phyloP scores from a whole-genome alignment of 305 asterid genomes.

The Vinca major region DNA sequence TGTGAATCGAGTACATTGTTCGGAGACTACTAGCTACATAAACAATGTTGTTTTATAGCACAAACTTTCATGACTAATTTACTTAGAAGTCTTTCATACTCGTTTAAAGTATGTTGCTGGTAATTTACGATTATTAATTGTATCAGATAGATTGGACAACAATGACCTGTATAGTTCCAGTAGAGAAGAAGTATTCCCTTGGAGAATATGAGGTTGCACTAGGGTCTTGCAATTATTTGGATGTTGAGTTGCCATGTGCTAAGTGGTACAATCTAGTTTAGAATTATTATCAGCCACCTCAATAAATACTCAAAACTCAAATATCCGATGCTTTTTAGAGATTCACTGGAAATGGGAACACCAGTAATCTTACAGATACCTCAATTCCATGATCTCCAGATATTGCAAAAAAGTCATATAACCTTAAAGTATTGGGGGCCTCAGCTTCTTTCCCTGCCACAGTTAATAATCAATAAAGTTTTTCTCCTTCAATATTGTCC shows the following conservation, averaged over 20 bases:
- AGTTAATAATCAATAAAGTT: too few relatives aligned
- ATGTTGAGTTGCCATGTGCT: background rate
- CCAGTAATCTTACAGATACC: background rate
- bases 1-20: background rate
- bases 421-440: background rate
- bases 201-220: background rate
- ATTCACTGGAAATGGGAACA: too few relatives aligned
- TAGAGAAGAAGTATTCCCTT: background rate
- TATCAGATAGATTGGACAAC: too few relatives aligned
- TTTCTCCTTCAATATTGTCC: too few relatives aligned
- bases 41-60: background rate
- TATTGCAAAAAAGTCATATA: background rate
- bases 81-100: too few relatives aligned
- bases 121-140: too few relatives aligned
- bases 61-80: background rate
- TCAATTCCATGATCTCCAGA: background rate
- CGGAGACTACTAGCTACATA: slow-evolving; percentile 3
- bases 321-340: background rate
- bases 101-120: too few relatives aligned
- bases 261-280: background rate
- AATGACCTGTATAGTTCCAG: background rate
- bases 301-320: background rate
- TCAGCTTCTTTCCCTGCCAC: background rate
- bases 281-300: background rate
- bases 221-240: background rate